Conservation (phyloP, 192 early-diverging fungal genomes). For the Coemansia nantahalensis region DNA sequence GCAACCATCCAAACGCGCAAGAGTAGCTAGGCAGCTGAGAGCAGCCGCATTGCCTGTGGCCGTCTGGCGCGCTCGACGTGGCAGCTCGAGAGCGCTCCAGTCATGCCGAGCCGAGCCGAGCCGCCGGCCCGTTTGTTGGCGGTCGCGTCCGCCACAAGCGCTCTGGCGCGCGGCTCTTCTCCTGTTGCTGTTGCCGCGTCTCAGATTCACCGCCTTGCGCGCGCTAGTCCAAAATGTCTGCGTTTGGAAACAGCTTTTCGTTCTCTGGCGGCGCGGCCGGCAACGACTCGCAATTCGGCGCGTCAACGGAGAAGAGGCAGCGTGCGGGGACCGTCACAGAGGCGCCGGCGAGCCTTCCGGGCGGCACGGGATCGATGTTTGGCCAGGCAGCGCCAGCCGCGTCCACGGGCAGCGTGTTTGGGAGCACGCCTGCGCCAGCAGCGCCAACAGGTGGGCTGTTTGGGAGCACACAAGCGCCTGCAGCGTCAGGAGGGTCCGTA, state of each 20-base stretch:
- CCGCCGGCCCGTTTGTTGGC: too few species aligned
- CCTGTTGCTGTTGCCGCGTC: too few species aligned
- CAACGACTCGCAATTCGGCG: conserved; percentile 24
- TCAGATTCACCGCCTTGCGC: too few species aligned
- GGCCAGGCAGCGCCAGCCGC: conserved; percentile 10
- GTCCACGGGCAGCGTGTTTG: conserved; percentile 15
- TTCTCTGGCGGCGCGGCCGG: conserved; percentile 31
- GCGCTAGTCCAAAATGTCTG: conserved; percentile 23
- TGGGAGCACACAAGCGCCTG: conserved; percentile 11
- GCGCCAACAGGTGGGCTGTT: conserved; percentile 13
- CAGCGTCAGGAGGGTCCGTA: background rate
- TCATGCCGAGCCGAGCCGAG: too few species aligned
- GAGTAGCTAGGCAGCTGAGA: too few species aligned
- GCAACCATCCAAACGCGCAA: too few species aligned
- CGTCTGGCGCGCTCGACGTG: too few species aligned
- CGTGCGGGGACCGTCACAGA: conserved; percentile 30
- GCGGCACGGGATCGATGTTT: conserved; percentile 2
- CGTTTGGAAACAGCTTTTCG: conserved; percentile 43
- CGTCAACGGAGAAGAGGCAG: conserved; percentile 34
- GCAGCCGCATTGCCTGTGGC: too few species aligned
- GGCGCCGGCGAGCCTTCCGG: conserved; percentile 4
- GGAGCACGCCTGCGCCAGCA: conserved; percentile 3
- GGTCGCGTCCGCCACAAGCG: too few species aligned
- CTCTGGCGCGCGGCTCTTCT: too few species aligned
- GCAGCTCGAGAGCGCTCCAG: too few species aligned